Base-by-base conservation (phyloP, 768 basidiomycete species). In the Tricholoma saponaceum region DNA sequence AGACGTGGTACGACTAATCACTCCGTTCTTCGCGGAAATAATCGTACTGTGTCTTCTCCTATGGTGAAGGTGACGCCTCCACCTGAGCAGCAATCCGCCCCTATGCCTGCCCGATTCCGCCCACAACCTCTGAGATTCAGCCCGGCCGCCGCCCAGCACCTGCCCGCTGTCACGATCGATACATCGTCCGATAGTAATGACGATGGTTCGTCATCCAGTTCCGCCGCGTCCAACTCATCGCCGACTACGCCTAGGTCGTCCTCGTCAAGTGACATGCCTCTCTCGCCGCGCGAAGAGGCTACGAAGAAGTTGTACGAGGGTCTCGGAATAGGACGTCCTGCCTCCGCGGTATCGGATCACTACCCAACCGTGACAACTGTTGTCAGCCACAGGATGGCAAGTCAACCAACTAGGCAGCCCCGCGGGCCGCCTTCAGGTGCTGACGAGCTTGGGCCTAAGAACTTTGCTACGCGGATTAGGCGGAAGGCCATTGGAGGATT, bases 271-370 rank as follows among this genome's bases (percentile, higher is more conserved):
- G 80, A 76, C 52, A 73, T 72, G 60, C 82, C 86, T 55, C 83
- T 92, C 64, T 90, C 89, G 73, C 87, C 88, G 69, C 87, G 91
- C 75, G 91, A 93, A 73, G 90, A 92, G 74, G 91, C 85, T 10
- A 71, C 86, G 39, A 93, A 91, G 83, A 91, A 89, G 74, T 72
- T 92, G 58, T 93, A 91, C 69, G 92, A 93, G 74, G 92, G 92
- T 37, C 81, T 95, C 39, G 89, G 92, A n/a, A 83, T 93, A 55
- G 89, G 90, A 37, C 82, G 90, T 57, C 83, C 89, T 25, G 76
- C 74, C 28, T 80, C 85, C 25, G 67, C 75, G 25, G 70, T 72
- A 51, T 67, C 74, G 46, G 76, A 78, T 26, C 67, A 74, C 56
- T 69, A 70, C 55, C 73, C 75, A 28, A 70, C 70, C 54, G 66